Evolutionary conservation across 2,329 filamentous ascomycete genomes (phyloP).

Genomic region (Huntiella moniliformis): DNA sequence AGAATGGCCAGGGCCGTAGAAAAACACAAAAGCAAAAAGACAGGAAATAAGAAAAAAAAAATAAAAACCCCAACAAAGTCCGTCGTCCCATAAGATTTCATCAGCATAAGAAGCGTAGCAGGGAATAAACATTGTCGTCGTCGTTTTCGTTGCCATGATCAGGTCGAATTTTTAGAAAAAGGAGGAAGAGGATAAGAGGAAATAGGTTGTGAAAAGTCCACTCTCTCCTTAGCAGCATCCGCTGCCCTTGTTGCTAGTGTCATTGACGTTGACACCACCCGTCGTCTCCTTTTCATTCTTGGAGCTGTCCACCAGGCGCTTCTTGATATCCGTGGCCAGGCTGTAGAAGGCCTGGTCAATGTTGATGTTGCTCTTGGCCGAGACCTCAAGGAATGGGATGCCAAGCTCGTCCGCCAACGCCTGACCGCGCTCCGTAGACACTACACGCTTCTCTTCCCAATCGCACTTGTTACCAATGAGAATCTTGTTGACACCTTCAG

Average conservation of each 20-base stretch:
- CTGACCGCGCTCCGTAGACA: conserved; percentile 85
- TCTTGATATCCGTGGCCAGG: conserved; percentile 93
- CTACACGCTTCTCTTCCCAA: conserved; percentile 96
- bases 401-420: conserved; percentile 86
- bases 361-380: conserved; percentile 98
- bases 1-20: no score
- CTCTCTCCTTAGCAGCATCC: conserved; percentile 53
- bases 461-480: conserved; percentile 99
- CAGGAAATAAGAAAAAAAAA: no score
- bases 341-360: conserved; percentile 97
- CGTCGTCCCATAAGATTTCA: no score
- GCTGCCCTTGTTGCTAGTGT: conserved; percentile 35
- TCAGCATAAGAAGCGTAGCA: no score
- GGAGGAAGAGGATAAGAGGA: background rate
- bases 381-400: conserved; percentile 96
- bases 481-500: conserved; percentile 98
- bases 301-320: conserved; percentile 81
- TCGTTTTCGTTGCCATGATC: background rate
- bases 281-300: conserved; percentile 48
- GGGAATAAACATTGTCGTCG: no score
- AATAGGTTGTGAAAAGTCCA: background rate
- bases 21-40: no score
- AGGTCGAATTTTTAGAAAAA: background rate
- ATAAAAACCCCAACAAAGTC: no score
- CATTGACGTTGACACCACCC: conserved; percentile 50